Evolutionary conservation across 768 basidiomycete genomes (phyloP).

Genomic region (Russula vinacea): DNA sequence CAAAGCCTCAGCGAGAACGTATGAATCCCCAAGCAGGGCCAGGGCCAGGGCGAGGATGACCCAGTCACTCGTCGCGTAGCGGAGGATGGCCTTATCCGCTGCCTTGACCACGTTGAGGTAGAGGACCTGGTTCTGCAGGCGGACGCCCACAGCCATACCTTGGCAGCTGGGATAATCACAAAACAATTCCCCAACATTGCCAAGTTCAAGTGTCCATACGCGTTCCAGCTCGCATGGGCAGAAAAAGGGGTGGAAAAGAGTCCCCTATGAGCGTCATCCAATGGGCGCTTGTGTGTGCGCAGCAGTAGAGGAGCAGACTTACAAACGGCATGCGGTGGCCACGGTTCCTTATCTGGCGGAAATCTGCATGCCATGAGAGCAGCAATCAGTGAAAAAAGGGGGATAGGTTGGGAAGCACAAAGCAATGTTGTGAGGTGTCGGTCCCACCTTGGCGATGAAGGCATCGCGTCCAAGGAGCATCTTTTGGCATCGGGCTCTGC

Average conservation of each 20-base stretch:
- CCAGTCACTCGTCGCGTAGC: too few species aligned
- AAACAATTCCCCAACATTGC: slow-evolving; percentile 70
- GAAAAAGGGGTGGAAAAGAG: slow-evolving; percentile 45
- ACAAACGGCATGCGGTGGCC: slow-evolving; percentile 30
- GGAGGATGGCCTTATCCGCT: too few species aligned
- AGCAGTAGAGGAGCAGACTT: background rate
- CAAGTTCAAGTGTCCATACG: slow-evolving; percentile 48
- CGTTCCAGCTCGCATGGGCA: slow-evolving; percentile 47
- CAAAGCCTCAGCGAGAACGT: too few species aligned
- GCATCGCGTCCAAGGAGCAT: slow-evolving; percentile 22
- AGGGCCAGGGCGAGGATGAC: too few species aligned
- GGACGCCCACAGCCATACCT: too few species aligned
- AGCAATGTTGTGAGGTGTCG: slow-evolving; percentile 16
- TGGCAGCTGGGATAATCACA: slow-evolving; percentile 56
- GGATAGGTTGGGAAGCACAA: slow-evolving; percentile 11
- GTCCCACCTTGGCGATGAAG: slow-evolving; percentile 28
- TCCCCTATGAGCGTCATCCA: slow-evolving; percentile 38
- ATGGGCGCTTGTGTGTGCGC: background rate
- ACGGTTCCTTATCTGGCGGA: slow-evolving; percentile 28
- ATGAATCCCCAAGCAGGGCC: too few species aligned
- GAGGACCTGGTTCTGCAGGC: too few species aligned
- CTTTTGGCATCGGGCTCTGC: slow-evolving; percentile 27
- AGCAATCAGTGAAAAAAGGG: background rate
- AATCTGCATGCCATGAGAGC: slow-evolving; percentile 20
- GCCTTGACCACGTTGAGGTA: too few species aligned